Evolutionary conservation across 164 flowering plant species (phyloP).

Genomic region (Liquidambar formosana): DNA sequence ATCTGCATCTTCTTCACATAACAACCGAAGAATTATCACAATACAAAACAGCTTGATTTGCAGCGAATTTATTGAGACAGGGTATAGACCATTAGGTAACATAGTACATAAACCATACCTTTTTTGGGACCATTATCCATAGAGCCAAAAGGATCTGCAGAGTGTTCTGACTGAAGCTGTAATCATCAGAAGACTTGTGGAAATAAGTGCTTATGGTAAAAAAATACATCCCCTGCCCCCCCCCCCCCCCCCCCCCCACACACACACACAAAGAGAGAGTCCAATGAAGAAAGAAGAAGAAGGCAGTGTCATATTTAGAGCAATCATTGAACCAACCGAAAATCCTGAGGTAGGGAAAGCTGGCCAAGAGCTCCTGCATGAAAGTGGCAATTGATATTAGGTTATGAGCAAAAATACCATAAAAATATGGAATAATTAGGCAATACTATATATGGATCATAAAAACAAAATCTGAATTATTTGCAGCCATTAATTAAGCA

Average conservation of each 20-base stretch:
- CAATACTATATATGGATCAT: not conserved
- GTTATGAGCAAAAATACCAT: not conserved
- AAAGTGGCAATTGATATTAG: not conserved
- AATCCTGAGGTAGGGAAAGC: slow-evolving; percentile 34
- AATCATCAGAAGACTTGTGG: slow-evolving; percentile 6
- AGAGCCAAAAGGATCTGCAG: slow-evolving; percentile 36
- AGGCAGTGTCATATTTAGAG: not conserved
- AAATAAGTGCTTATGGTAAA: not conserved
- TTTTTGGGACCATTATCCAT: slow-evolving; percentile 26
- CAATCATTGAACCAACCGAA: slow-evolving; percentile 38
- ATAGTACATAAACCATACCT: slow-evolving; percentile 26
- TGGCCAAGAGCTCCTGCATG: slow-evolving; percentile 60
- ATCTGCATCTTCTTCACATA: slow-evolving; percentile 30
- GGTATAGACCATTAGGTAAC: not conserved
- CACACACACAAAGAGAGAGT: not conserved
- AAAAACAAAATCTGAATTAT: not conserved
- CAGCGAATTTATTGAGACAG: not conserved
- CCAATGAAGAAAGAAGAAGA: not conserved
- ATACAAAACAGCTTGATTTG: not conserved
- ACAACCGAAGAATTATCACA: not conserved
- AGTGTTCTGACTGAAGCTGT: slow-evolving; percentile 30
- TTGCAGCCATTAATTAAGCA: not conserved
- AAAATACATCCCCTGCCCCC: too few relatives aligned
- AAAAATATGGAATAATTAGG: too few relatives aligned
- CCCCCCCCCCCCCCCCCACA: too few relatives aligned